Percentiles rank a stretch among this genome's conserved stretches.
These are phyloP conservation scores for Ophiostoma sp. DNA, from an alignment of 2,329 filamentous ascomycete genomes.

Conservation along the genomic window DNA sequence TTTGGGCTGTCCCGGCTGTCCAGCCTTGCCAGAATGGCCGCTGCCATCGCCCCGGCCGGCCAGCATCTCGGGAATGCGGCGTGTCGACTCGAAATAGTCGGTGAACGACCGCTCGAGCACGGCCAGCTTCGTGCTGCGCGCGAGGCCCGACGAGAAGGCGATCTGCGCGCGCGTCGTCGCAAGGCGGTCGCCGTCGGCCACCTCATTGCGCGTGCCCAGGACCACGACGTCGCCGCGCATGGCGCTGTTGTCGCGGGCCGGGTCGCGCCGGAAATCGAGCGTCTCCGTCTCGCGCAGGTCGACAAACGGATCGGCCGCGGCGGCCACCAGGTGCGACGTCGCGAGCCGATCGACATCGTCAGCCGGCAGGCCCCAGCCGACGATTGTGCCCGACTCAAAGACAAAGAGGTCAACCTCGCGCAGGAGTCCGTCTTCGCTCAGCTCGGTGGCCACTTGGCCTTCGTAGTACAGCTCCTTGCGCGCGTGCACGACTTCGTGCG, in stretches of 20 bases:
- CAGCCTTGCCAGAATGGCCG: not conserved
- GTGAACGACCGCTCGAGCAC: conserved; percentile 79
- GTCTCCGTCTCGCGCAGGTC: conserved; percentile 76
- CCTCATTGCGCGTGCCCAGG: conserved; percentile 66
- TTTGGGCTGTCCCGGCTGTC: not conserved
- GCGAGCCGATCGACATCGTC: conserved; percentile 65
- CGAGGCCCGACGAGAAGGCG: conserved; percentile 90
- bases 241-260: conserved; percentile 63
- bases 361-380: conserved; percentile 82
- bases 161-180: conserved; percentile 80
- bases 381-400: conserved; percentile 89
- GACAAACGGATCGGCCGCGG: conserved; percentile 69
- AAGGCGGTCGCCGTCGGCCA: conserved; percentile 41
- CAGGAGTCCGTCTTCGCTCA: conserved; percentile 29
- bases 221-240: conserved; percentile 89
- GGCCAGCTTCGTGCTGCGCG: conserved; percentile 86
- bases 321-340: conserved; percentile 65
- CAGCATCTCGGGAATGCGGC: conserved; percentile 72
- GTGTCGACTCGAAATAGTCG: conserved; percentile 81
- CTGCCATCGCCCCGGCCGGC: conserved; percentile 43
- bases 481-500: conserved; percentile 58
- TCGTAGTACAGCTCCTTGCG: conserved; percentile 41
- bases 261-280: conserved; percentile 77
- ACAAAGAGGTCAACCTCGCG: conserved; percentile 84
- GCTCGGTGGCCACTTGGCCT: conserved; percentile 24